Percentiles rank a stretch among this genome's conserved stretches.
Evolutionary conservation across 305 asterid genomes (phyloP).

Genomic region (Fraxinus albicans): DNA sequence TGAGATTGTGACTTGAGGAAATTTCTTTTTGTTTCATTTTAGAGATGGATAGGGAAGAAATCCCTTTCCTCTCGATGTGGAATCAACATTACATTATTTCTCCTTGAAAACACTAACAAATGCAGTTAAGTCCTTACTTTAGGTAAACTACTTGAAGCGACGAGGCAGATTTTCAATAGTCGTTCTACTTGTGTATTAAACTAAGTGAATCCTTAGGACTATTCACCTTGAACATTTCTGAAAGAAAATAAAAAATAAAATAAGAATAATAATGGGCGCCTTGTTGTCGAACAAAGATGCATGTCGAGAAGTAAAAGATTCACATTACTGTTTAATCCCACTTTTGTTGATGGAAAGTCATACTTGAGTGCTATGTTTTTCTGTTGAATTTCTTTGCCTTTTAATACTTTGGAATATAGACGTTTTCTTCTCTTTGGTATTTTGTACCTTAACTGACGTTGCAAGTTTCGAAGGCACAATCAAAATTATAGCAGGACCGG

Average conservation of each 20-base stretch:
- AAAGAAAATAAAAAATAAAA: neutral
- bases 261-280: neutral
- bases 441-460: neutral
- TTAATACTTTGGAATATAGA: neutral
- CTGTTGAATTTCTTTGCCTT: neutral
- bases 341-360: neutral
- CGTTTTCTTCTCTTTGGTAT: neutral
- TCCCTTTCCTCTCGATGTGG: neutral
- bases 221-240: neutral
- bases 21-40: neutral
- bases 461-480: neutral
- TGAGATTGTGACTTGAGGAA: neutral
- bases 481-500: neutral
- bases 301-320: neutral
- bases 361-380: neutral
- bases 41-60: neutral
- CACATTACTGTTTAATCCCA: neutral
- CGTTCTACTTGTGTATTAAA: neutral
- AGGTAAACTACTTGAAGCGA: neutral
- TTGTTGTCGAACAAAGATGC: neutral
- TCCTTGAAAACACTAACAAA: neutral
- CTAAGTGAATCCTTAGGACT: neutral
- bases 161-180: neutral
- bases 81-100: neutral
- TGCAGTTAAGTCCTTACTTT: neutral